A percentile compares a stretch with the other conserved stretches of the same genome.
Evolutionary conservation across 2,329 filamentous ascomycete species (phyloP).

Genomic region (Hymenoscyphus infarciens): DNA sequence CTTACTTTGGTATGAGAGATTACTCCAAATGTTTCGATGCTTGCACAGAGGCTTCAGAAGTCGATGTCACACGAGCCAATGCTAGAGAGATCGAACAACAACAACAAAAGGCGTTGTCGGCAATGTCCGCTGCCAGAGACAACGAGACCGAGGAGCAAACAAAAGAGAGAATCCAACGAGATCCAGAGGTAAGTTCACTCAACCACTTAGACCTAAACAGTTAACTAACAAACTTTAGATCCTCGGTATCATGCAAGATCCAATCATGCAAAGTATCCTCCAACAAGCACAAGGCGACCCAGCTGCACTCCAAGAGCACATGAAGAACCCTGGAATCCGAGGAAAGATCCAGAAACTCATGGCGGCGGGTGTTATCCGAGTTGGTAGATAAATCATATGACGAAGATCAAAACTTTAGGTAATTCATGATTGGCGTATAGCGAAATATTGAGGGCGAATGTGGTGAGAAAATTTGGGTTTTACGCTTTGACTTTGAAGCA

Average conservation of each 20-base stretch:
- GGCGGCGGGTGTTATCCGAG: slow-evolving; percentile 84
- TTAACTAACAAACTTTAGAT: slow-evolving; percentile 49
- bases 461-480: slow-evolving; percentile 3
- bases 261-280: slow-evolving; percentile 95
- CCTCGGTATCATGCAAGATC: slow-evolving; percentile 87
- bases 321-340: slow-evolving; percentile 84
- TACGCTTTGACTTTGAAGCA: slow-evolving; percentile 3
- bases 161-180: slow-evolving; percentile 80
- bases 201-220: background rate
- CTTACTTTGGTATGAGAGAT: slow-evolving; percentile 95
- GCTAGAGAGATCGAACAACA: slow-evolving; percentile 89
- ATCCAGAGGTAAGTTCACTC: slow-evolving; percentile 70
- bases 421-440: slow-evolving; percentile 2
- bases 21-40: slow-evolving; percentile 93
- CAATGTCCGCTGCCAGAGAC: slow-evolving; percentile 86
- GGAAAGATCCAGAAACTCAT: slow-evolving; percentile 84
- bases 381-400: slow-evolving; percentile 47
- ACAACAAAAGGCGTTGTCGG: slow-evolving; percentile 85
- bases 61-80: slow-evolving; percentile 76
- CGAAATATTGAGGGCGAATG: background rate
- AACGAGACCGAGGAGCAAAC: slow-evolving; percentile 97
- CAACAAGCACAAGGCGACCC: slow-evolving; percentile 95
- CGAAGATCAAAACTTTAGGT: background rate
- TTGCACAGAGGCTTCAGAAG: slow-evolving; percentile 72
- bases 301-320: slow-evolving; percentile 90